Conservation (phyloP, 2,329 filamentous ascomycete genomes). For the Rachicladosporium sp. region DNA sequence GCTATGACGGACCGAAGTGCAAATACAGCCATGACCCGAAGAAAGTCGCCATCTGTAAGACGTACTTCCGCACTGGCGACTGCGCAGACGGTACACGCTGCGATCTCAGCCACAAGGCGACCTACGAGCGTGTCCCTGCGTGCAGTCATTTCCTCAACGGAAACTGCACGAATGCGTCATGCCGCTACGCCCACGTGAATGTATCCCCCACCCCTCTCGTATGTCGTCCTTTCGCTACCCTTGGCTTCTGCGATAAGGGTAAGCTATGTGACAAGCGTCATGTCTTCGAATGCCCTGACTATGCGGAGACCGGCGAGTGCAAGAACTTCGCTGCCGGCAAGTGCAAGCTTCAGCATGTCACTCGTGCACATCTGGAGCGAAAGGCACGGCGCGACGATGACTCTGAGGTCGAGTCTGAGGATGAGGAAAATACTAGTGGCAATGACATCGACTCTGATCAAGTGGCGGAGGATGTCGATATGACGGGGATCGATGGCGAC, state of each 20-base stretch:
- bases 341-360: slow-evolving; percentile 78
- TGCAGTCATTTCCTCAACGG: slow-evolving; percentile 86
- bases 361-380: slow-evolving; percentile 79
- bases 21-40: slow-evolving; percentile 70
- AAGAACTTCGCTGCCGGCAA: slow-evolving; percentile 47
- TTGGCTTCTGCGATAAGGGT: slow-evolving; percentile 83
- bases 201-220: slow-evolving; percentile 66
- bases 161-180: slow-evolving; percentile 75
- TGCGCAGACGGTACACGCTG: slow-evolving; percentile 70
- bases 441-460: slow-evolving; percentile 5
- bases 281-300: slow-evolving; percentile 79
- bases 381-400: slow-evolving; percentile 42
- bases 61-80: slow-evolving; percentile 65
- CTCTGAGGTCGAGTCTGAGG: slow-evolving; percentile 22
- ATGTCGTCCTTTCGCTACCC: slow-evolving; percentile 70
- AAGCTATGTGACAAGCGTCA: slow-evolving; percentile 67
- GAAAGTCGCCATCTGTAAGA: slow-evolving; percentile 84
- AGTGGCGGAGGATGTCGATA: slow-evolving; percentile 28
- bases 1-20: slow-evolving; percentile 68
- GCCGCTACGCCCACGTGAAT: slow-evolving; percentile 75
- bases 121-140: slow-evolving; percentile 69
- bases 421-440: slow-evolving; percentile 15
- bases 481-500: slow-evolving; percentile 23
- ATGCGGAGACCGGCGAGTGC: slow-evolving; percentile 81
- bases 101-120: slow-evolving; percentile 81